These are phyloP conservation scores for Citrullus mucosospermus DNA, from an alignment of 306 rosid genomes.

Conservation along the genomic window DNA sequence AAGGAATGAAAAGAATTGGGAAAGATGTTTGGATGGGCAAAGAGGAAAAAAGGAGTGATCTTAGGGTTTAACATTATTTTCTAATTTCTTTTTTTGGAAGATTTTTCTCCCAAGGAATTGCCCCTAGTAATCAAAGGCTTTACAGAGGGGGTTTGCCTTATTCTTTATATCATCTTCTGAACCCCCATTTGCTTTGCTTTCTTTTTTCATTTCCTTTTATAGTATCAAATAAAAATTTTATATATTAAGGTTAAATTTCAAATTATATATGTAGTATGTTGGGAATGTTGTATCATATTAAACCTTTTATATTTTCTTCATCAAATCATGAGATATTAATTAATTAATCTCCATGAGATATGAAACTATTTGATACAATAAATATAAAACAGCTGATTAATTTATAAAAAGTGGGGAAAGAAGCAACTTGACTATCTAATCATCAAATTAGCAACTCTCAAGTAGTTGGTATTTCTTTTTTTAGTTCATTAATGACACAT, in stretches of 20 bases:
- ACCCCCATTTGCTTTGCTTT: background rate
- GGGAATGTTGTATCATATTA: no score
- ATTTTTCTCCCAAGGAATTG: background rate
- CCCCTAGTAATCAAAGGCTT: conserved; percentile 4
- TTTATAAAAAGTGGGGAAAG: no score
- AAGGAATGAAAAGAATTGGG: background rate
- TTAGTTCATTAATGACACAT: background rate
- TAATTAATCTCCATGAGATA: no score
- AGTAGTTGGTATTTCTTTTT: no score
- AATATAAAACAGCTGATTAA: no score
- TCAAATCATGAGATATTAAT: no score
- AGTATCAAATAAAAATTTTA: background rate
- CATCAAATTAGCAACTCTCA: no score
- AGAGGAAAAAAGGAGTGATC: background rate
- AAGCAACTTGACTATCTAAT: no score
- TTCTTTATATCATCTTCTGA: background rate
- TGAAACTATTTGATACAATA: no score
- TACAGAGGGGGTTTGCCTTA: background rate
- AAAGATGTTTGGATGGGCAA: background rate
- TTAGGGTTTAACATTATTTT: conserved; percentile 8
- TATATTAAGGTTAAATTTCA: background rate
- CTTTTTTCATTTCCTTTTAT: background rate
- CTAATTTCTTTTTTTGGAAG: background rate
- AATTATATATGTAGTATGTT: background rate
- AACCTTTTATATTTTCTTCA: no score